Base-by-base conservation (phyloP, 2,329 filamentous ascomycete genomes). In the Beauveria sp. region DNA sequence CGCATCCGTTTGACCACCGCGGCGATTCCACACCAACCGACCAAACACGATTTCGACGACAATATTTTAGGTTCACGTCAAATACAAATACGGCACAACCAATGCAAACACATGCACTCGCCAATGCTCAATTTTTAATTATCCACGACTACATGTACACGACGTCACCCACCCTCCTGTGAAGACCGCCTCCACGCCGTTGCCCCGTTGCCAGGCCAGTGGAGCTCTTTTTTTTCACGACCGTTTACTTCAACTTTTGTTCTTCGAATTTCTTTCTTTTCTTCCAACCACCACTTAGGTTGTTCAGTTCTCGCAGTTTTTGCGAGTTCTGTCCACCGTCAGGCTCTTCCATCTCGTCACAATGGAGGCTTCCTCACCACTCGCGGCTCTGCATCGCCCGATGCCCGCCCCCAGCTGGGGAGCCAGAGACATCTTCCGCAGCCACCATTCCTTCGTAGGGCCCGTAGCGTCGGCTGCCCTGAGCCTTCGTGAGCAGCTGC, bases 311-410 rank as follows among this genome's bases (percentile, higher is more conserved):
- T 60, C 47, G 56, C 52, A 50, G 34, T 57, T 24, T 49, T 47
- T 47, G 50, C 54, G 53, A 28, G 58, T 45, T 60, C 65, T 62
- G 52, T 51, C n/a, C 47, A 28, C 49, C 58, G 47, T 50, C 50
- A 8, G 22, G 22, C 24, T n/a, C 43, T 47, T 49, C 61, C 54
- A 53, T 34, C 34, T 56, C 61, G 53, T 66, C 67, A 78, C 55
- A 71, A 97, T 98, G 91, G 92, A 96, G 77, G 88, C 90, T 66
- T 97, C 93, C 50, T 98, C 95, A 69, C 95, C 95, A 52, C 79
- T 98, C 72, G 93, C 93, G 75, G 92, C 93, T 62, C 90, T 98
- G 87, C 91, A 92, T 79, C 91, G 81, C 84, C 76, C 77, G 82
- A 75, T 79, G 85, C 77, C 78, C 78, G 65, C 74, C 40, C 86